Base-by-base conservation (phyloP, 768 basidiomycete genomes). In the Gautieria morchelliformis region DNA sequence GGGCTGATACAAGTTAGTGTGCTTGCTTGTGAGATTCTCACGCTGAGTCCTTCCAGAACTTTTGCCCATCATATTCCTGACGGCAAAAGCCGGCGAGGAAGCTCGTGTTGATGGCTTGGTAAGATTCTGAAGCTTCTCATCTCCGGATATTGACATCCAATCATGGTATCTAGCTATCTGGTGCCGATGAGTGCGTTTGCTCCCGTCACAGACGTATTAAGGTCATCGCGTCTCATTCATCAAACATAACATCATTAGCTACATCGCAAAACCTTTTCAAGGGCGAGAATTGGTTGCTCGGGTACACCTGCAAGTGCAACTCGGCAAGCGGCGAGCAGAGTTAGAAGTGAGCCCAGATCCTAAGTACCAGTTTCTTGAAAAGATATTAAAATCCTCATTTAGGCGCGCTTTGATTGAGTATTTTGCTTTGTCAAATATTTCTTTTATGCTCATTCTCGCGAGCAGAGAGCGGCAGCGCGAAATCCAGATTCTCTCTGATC, bases 201-300 rank as follows among this genome's bases (percentile, higher is more conserved):
- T 17, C 5, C 24, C 14, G 12, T 45, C 5, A 47, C 30, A 0
- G 15, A n/a, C 2, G 5, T n/a, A 19, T 44, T 10, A 44, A 44
- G 27, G 27, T 27, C 27, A 5, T 27, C 27, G 5, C 27, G 17
- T 44, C 19, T n/a, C 42, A 22, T 10, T 35, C 33, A 24, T 30
- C 14, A 48, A 6, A 3, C 37, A 24, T 15, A 12, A 32, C 3
- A 22, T 35, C n/a, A 5, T 22, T 32, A 71, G 71, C 53, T 73
- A 70, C 56, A 60, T 75, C 14, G 60, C 64, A 12, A 75, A 75
- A 60, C 74, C 74, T 1, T 75, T 74, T 66, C 68, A 66, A 41
- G 63, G 69, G 1, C 65, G 67, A 47, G 72, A 74, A 56, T 61
- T 75, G 10, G 56, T 75, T 32, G 73, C 73, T 7, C 65, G 73